Base-by-base conservation (phyloP, 1,284 basidiomycete genomes). In the Pseudozyma flocculosa region DNA sequence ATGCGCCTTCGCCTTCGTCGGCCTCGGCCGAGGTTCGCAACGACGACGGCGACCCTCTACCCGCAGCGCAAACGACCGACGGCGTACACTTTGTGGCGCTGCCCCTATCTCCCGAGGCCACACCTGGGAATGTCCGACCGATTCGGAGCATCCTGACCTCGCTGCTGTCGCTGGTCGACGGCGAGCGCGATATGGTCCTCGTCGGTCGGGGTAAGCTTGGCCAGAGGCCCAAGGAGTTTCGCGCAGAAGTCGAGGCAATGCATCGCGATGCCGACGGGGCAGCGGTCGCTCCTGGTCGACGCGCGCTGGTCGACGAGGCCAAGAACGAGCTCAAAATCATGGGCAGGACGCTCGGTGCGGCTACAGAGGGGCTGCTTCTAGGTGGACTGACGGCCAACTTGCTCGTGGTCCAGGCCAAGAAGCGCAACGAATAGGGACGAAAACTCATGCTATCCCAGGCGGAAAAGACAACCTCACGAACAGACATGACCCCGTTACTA, bases 191-290 rank as follows among this genome's bases (percentile, higher is more conserved):
- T 34, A 49, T 69, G 55, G 37, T 69, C 14, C 32, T 69, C 7
- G 37, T 69, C 30, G 67, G 67, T 3, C 40, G 64, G 22, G 67
- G 67, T 8, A 69, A 69, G 23, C 46, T 59, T 43, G 52, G 48
- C 34, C 66, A 68, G 36, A 43, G 66, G 11, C 51, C 57, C 3
- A 51, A 50, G 18, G 40, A 54, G 21, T 68, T 68, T 42, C 43
- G 66, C 4, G 18, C 26, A 8, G 56, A 66, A 30, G 52, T 57
- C 23, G 62, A 58, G 15, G 30, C 19, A 8, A 58, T 68, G 61
- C 46, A 62, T 32, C 44, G 45, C n/a, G n/a, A n/a, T n/a, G 14
- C 30, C 34, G 3, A 36, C 41, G 18, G 34, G 18, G 26, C 18
- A 38, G 18, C 36, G 50, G 40, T 2, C 29, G 0, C 62, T 11